Percentiles rank a stretch among this genome's conserved stretches.
Conservation (phyloP, 352 stramenopile genomes). For the Albugo candida region DNA sequence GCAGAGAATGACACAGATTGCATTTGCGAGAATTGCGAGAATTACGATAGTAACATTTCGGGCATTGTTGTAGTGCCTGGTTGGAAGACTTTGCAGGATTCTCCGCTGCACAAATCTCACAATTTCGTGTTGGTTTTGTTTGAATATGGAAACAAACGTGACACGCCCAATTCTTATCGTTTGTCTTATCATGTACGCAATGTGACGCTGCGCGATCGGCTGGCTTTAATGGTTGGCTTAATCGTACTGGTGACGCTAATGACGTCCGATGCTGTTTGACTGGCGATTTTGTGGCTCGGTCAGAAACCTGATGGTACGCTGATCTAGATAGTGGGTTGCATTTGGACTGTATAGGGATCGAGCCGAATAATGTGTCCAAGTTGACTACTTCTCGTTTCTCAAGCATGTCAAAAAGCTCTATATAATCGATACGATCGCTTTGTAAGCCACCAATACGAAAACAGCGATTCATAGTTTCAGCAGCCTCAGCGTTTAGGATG, state of each 20-base stretch:
- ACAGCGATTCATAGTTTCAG: background rate
- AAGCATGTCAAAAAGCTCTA: too few species aligned
- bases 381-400: too few species aligned
- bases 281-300: background rate
- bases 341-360: slow-evolving; percentile 4
- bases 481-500: background rate
- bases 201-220: too few species aligned
- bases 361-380: background rate
- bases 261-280: background rate
- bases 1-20: slow-evolving; percentile 21
- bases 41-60: slow-evolving; percentile 24
- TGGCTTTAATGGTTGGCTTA: background rate
- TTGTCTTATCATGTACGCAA: background rate
- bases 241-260: background rate
- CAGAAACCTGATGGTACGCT: background rate
- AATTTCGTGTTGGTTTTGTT: slow-evolving; percentile 19
- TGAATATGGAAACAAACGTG: slow-evolving; percentile 54
- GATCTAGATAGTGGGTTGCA: slow-evolving; percentile 1
- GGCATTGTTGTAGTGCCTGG: slow-evolving; percentile 32
- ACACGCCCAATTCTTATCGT: slow-evolving; percentile 22
- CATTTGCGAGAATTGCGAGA: slow-evolving; percentile 3
- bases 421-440: too few species aligned
- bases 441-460: too few species aligned
- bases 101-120: slow-evolving; percentile 56
- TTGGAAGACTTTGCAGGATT: slow-evolving; percentile 34